Evolutionary conservation across 306 rosid species (phyloP).

Genomic region (Cucumis cinereus): DNA sequence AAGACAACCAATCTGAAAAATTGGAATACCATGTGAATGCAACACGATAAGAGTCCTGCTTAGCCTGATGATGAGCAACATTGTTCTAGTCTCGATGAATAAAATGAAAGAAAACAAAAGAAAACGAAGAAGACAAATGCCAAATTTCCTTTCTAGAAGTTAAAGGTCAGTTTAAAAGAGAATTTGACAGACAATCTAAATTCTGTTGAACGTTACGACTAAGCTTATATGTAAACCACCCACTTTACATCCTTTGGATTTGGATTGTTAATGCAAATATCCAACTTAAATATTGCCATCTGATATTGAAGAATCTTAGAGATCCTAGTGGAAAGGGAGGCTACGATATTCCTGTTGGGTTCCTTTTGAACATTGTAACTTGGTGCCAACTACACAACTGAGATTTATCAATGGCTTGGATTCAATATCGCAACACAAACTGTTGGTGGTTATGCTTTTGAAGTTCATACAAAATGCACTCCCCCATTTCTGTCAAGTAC

Average conservation of each 20-base stretch:
- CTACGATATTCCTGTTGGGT: constrained; percentile 72
- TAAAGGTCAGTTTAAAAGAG: no score
- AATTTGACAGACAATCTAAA: no score
- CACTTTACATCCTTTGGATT: constrained; percentile 63
- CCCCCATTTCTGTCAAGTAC: no score
- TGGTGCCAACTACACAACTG: constrained; percentile 94
- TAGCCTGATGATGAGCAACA: no score
- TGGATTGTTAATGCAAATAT: constrained; percentile 56
- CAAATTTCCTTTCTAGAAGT: no score
- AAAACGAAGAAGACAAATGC: no score
- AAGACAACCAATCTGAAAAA: no score
- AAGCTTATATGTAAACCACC: constrained; percentile 95
- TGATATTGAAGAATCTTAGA: constrained; percentile 62
- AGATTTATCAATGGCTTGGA: constrained; percentile 95
- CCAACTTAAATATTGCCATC: constrained; percentile 71
- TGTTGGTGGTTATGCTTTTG: constrained; percentile 57
- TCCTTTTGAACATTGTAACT: constrained; percentile 75
- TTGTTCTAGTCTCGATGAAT: no score
- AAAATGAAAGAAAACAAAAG: no score
- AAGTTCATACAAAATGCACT: not conserved
- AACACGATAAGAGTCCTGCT: no score
- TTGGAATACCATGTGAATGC: no score
- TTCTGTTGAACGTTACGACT: no score
- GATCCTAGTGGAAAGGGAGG: constrained; percentile 68
- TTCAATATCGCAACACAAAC: constrained; percentile 92